A percentile compares a stretch with the other conserved stretches of the same genome.
Evolutionary conservation across 1,284 basidiomycete species (phyloP).

Genomic region (Austroboletus niveus): DNA sequence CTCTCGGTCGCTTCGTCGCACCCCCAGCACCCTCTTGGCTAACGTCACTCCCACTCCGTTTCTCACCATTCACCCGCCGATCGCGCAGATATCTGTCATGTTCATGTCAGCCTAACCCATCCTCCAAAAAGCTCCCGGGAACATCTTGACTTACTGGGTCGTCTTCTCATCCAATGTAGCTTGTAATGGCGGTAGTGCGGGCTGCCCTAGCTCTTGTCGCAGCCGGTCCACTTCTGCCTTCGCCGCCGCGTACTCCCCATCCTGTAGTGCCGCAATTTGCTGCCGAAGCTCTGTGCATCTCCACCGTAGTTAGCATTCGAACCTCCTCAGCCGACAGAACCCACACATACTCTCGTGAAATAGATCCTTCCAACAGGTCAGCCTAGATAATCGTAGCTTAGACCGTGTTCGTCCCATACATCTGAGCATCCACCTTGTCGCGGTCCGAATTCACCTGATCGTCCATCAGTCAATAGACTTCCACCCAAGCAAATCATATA

Average conservation of each 20-base stretch:
- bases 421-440: constrained; percentile 53
- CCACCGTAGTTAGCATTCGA: constrained; percentile 28
- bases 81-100: constrained; percentile 33
- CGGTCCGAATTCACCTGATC: constrained; percentile 72
- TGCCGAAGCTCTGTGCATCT: constrained; percentile 58
- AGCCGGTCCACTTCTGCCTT: constrained; percentile 73
- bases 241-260: constrained; percentile 69
- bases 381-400: constrained; percentile 38
- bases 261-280: constrained; percentile 64
- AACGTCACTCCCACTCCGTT: constrained; percentile 26
- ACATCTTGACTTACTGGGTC: constrained; percentile 52
- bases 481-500: background rate
- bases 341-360: constrained; percentile 58
- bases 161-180: constrained; percentile 71
- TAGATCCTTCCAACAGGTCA: constrained; percentile 49
- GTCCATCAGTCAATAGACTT: constrained; percentile 7
- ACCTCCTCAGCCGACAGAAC: constrained; percentile 3
- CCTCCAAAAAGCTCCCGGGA: constrained; percentile 7
- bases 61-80: constrained; percentile 39
- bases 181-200: constrained; percentile 67
- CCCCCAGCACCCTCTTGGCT: constrained; percentile 22
- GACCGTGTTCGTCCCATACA: constrained; percentile 3
- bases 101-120: constrained; percentile 12
- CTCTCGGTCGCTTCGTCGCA: constrained; percentile 45
- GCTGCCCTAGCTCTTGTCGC: constrained; percentile 70